Conservation (phyloP, 805 yeast genomes). For the Candida qinlingensis region DNA sequence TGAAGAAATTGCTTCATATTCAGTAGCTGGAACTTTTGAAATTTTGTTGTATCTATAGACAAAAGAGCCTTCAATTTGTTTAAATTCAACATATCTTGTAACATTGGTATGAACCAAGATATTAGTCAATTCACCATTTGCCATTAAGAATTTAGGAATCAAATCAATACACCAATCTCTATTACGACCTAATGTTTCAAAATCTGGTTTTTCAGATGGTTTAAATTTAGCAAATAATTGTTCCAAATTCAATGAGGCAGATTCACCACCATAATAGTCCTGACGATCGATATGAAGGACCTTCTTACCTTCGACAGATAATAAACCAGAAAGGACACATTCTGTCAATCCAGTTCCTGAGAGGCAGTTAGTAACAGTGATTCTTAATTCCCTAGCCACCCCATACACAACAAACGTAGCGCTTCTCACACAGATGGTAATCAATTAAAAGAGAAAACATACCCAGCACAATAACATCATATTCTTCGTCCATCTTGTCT, state of each 20-base stretch:
- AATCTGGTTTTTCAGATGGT: slow-evolving; percentile 61
- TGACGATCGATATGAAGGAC: slow-evolving; percentile 95
- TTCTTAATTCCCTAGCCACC: too few species aligned
- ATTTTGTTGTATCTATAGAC: slow-evolving; percentile 82
- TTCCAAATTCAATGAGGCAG: slow-evolving; percentile 74
- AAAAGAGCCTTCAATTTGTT: slow-evolving; percentile 92
- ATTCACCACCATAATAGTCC: slow-evolving; percentile 92
- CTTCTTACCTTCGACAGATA: slow-evolving; percentile 97
- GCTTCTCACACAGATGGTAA: too few species aligned
- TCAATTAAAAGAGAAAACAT: slow-evolving; percentile 3
- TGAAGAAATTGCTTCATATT: slow-evolving; percentile 84
- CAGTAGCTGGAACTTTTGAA: slow-evolving; percentile 92
- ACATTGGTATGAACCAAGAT: slow-evolving; percentile 94
- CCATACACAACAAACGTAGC: too few species aligned
- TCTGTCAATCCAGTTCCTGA: slow-evolving; percentile 65
- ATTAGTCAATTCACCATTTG: slow-evolving; percentile 94
- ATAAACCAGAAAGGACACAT: slow-evolving; percentile 87
- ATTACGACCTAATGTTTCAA: slow-evolving; percentile 71
- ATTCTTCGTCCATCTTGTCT: slow-evolving; percentile 84
- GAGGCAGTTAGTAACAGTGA: not conserved
- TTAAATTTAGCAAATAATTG: slow-evolving; percentile 80
- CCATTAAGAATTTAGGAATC: slow-evolving; percentile 95
- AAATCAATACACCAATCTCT: slow-evolving; percentile 98
- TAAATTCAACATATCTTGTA: slow-evolving; percentile 91
- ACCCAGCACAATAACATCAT: slow-evolving; percentile 92